Base-by-base conservation (phyloP, 805 yeast species). In the Candida yuanshanica region DNA sequence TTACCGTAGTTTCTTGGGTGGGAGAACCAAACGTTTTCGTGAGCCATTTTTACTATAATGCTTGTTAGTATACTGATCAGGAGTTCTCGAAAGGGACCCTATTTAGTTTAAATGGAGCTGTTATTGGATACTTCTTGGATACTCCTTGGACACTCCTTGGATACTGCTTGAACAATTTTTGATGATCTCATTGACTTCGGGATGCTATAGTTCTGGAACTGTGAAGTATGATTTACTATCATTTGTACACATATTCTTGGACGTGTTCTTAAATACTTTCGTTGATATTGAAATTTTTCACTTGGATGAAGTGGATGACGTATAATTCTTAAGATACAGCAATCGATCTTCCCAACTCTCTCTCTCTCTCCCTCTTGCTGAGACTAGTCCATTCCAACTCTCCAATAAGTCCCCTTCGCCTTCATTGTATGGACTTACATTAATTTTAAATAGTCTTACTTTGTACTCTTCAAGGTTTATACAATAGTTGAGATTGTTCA, bases 1-100 rank as follows among this genome's bases (percentile, higher is more conserved):
- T 93, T 93, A 77, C 99, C 99, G 89, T 80, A 91, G 77, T 85
- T 90, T 87, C 98, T 88, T 83, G 99, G 99, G 95, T 93, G 99
- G 73, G 98, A 90, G 83, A 75, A 93, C 99, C 99, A 93, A 83
- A 91, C 95, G 89, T 88, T 83, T 83, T 88, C 96, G 96, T 90
- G 98, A 84, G 97, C 96, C 98, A 90, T 90, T 51, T 76, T 85
- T 31, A 17, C 74, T 69, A 59, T 41, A 52, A 26, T 26, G 7
- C n/a, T n/a, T 37, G 59, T 56, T 55, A 53, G 58, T 52, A 50
- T 35, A 9, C 31, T 11, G 16, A 25, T 20, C 32, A n/a, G n/a
- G n/a, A n/a, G n/a, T n/a, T n/a, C n/a, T n/a, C n/a, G n/a, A n/a
- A n/a, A n/a, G n/a, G n/a, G n/a, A n/a, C n/a, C n/a, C n/a, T n/a